Evolutionary conservation across 371 early-diverging fungal species (phyloP), one percentile per base, ranked within the genome.

Genomic region (Mucor velutinosus): DNA sequence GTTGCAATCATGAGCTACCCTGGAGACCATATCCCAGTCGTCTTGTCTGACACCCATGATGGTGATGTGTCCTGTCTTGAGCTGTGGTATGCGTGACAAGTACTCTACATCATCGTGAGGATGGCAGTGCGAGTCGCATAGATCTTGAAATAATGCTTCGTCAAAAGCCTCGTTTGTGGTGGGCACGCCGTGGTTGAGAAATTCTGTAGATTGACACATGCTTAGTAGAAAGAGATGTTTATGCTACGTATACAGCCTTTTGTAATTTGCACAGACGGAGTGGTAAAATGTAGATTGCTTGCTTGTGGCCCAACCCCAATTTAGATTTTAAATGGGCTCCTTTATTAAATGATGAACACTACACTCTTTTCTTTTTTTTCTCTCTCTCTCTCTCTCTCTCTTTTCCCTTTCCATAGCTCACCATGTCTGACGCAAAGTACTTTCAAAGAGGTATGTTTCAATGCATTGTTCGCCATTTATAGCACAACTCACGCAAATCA

Each of bases 361-460:
- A 33, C 27, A n/a, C 8, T 33, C n/a, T 32, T n/a, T 27, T 37
- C n/a, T 45, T 23, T 45, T 43, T 33, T 53, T 53, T 41, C 35
- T 33, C 7, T 21, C 29, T 17, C 37, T 37, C 25, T 33, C 21
- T 33, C 33, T 43, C 33, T 53, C 39, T 41, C 49, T 30, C 23
- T 33, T 35, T 35, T 43, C 23, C 56, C 25, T 35, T 11, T 7
- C 15, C 6, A n/a, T 25, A 39, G 10, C 7, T 11, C n/a, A 69
- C 51, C 30, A 89, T 88, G 88, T 87, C 90, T 27, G 93, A 93
- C 76, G 92, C 92, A 67, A 92, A 93, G 79, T 94, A 90, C 80
- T 94, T 94, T 76, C 91, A 91, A 79, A 77, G 93, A 89, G 95
- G 93, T 91, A 78, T 12, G 70, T 41, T 41, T n/a, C 1, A 21